phyloP scores from a whole-genome alignment of 306 rosid genomes.

The Sphenostylis stenocarpa region DNA sequence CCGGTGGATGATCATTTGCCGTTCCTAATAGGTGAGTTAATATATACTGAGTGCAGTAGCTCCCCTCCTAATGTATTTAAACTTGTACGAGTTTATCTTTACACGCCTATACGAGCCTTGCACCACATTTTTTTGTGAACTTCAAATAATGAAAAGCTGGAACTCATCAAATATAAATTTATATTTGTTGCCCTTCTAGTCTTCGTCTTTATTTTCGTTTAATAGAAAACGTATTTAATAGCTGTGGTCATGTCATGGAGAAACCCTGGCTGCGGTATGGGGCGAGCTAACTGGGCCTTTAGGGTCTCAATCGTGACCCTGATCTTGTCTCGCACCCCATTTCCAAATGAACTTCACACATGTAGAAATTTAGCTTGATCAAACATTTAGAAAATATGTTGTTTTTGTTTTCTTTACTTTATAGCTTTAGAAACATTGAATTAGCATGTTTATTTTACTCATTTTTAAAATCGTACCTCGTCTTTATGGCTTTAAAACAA shows the following conservation, averaged over 20 bases:
- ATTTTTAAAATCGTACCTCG: not conserved
- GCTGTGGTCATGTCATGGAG: not conserved
- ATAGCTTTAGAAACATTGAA: too few relatives aligned
- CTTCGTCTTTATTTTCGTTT: not conserved
- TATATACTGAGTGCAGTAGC: conserved; percentile 35
- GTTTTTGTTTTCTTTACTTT: not conserved
- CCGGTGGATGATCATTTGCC: conserved; percentile 34
- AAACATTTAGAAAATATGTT: not conserved
- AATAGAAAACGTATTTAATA: not conserved
- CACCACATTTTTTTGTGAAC: conserved; percentile 32
- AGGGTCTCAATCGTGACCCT: not conserved
- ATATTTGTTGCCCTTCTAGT: not conserved
- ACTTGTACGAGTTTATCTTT: conserved; percentile 30
- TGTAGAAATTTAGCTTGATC: not conserved
- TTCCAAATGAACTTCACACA: not conserved
- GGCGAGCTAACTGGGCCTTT: too few relatives aligned
- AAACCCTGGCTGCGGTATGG: not conserved
- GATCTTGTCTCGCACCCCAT: not conserved
- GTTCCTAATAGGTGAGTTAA: conserved; percentile 38
- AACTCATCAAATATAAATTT: conserved; percentile 8
- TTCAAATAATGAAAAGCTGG: conserved; percentile 36
- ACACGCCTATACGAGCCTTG: conserved; percentile 36
- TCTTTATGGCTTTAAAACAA: too few relatives aligned
- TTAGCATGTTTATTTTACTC: not conserved
- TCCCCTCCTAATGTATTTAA: conserved; percentile 36